Evolutionary conservation across 768 basidiomycete species (phyloP), one percentile per base, ranked within the genome.

Genomic region (Lentinus tigrinus): DNA sequence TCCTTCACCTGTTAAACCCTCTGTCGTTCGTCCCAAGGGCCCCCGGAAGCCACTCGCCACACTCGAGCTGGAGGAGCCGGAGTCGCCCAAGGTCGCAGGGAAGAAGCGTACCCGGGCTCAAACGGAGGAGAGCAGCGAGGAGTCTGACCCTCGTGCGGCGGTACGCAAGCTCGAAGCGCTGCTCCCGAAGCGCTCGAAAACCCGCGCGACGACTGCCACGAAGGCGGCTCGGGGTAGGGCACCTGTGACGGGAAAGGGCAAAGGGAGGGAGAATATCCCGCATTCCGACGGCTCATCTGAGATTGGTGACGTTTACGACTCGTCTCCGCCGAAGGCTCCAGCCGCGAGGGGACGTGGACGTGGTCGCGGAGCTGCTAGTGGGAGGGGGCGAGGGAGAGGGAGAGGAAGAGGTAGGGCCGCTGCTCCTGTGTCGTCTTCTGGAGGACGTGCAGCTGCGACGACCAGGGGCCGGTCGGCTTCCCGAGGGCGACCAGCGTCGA

Each of bases 1-100:
- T 23, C 66, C 69, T 1, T 67, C 65, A 26, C 65, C 63, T 2
- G 43, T 59, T 7, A 66, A 66, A 47, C 65, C 65, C 13, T 16
- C 59, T 3, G 40, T 60, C 6, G 46, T 52, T 28, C 39, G 37
- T 9, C 19, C 49, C 56, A 17, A 52, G 50, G 6, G 10, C 34
- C n/a, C 26, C 21, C 47, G 36, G 36, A 38, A 34, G 38, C 23
- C 40, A 31, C 21, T 42, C 42, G 47, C 47, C 6, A 49, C 47
- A 16, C 23, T n/a, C 11, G 58, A 48, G 57, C 27, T 17, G 5
- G 57, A 60, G 23, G 31, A 26, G 43, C 43, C 43, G 0, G 47
- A 49, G 14, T 21, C 43, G 9, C 49, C 43, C 17, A 27, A n/a
- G 17, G 37, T n/a, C 4, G 38, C 21, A 17, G 39, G 46, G 14